Evolutionary conservation across 345 rosid genomes (phyloP).

Genomic region (Mallotus nudiflorus): DNA sequence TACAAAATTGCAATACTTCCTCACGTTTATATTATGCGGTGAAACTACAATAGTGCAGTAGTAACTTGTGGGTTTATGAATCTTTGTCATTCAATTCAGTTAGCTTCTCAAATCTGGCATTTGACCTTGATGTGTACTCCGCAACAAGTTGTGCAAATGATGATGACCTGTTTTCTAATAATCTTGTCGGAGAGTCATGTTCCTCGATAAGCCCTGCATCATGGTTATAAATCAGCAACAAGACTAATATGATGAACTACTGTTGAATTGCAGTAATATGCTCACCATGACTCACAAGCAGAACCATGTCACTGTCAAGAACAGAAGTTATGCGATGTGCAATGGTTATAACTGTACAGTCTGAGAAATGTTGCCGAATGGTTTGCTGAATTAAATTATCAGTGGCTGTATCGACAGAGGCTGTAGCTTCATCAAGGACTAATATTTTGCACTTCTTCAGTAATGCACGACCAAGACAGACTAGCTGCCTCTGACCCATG

Average conservation of each 20-base stretch:
- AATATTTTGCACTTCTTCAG: conserved; percentile 76
- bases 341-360: conserved; percentile 72
- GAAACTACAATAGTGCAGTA: too few species aligned
- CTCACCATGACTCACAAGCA: conserved; percentile 69
- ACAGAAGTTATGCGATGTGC: conserved; percentile 85
- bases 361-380: conserved; percentile 55
- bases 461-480: conserved; percentile 78
- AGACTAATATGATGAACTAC: not conserved
- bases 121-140: conserved; percentile 66
- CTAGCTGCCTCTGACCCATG: conserved; percentile 85
- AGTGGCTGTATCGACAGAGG: conserved; percentile 83
- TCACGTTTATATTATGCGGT: too few species aligned
- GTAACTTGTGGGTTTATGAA: too few species aligned
- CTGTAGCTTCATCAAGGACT: conserved; percentile 90
- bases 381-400: conserved; percentile 80
- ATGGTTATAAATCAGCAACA: not conserved
- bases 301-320: conserved; percentile 71
- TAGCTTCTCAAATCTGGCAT: conserved; percentile 37
- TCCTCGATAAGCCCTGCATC: conserved; percentile 65
- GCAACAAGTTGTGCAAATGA: conserved; percentile 76
- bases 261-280: not conserved
- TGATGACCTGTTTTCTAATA: conserved; percentile 64
- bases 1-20: too few species aligned
- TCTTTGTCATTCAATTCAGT: not conserved
- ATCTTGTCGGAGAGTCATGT: conserved; percentile 55